Evolutionary conservation across 768 basidiomycete species (phyloP).

Genomic region (Lactifluus pinguis): DNA sequence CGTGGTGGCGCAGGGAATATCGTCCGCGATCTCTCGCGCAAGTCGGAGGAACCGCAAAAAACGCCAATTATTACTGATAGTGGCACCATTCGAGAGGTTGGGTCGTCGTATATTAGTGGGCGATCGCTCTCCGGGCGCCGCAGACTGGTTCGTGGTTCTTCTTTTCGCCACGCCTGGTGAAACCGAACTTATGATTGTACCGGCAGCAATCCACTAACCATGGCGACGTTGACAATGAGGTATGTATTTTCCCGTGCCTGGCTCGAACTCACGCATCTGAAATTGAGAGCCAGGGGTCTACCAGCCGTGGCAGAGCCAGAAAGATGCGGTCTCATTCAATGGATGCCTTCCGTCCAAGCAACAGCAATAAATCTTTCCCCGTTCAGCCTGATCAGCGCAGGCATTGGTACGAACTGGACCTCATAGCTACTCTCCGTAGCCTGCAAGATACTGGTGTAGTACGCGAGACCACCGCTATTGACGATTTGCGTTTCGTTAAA

Average conservation of each 20-base stretch:
- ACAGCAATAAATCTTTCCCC: neutral
- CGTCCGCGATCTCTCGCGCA: conserved; percentile 28
- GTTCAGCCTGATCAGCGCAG: conserved; percentile 8
- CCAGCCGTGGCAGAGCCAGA: conserved; percentile 75
- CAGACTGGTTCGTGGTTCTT: neutral
- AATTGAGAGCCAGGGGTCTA: conserved; percentile 33
- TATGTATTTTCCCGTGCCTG: conserved; percentile 18
- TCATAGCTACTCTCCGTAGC: conserved; percentile 18
- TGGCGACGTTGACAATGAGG: conserved; percentile 57
- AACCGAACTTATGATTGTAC: neutral
- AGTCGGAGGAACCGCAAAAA: conserved; percentile 3
- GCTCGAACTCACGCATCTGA: neutral
- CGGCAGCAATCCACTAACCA: conserved; percentile 50
- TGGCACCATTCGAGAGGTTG: neutral
- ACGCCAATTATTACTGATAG: neutral
- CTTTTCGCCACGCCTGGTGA: neutral
- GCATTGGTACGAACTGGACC: conserved; percentile 23
- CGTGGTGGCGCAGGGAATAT: conserved; percentile 60
- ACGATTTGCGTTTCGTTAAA: neutral
- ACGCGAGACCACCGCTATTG: neutral
- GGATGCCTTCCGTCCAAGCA: conserved; percentile 26
- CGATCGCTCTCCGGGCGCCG: neutral
- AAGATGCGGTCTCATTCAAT: conserved; percentile 77
- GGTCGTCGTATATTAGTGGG: neutral
- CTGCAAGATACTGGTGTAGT: neutral